These are phyloP conservation scores for Aspergillus terreus DNA, from an alignment of 2,329 filamentous ascomycete species.

Conservation along the genomic window DNA sequence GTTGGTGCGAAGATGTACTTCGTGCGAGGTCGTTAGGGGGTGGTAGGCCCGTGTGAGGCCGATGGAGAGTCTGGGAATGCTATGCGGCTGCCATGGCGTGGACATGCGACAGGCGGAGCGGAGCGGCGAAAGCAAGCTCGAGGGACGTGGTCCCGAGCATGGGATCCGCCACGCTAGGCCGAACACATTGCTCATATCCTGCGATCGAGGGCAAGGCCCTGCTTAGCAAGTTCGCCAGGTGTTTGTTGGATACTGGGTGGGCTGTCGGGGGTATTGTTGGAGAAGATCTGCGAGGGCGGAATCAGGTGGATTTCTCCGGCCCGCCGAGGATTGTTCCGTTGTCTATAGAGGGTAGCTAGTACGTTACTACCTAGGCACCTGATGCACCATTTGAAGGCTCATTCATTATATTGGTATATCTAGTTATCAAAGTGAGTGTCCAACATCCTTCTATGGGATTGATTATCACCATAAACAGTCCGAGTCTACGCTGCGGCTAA, in stretches of 20 bases:
- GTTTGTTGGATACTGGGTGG: neutral
- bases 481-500: too few species aligned
- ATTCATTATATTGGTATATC: too few species aligned
- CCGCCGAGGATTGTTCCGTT: constrained; percentile 15
- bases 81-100: constrained; percentile 16
- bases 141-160: constrained; percentile 33
- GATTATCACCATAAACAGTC: too few species aligned
- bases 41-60: constrained; percentile 6
- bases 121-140: constrained; percentile 20
- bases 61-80: constrained; percentile 12
- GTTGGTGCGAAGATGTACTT: neutral
- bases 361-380: neutral
- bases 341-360: neutral
- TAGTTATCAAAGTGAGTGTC: too few species aligned
- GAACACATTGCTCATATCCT: constrained; percentile 42
- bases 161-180: constrained; percentile 39
- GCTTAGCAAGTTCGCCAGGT: neutral
- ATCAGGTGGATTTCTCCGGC: constrained; percentile 12
- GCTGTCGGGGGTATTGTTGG: neutral
- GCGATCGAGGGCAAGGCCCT: constrained; percentile 11
- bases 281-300: constrained; percentile 1
- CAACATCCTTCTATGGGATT: too few species aligned
- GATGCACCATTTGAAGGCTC: neutral
- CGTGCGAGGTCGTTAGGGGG: neutral
- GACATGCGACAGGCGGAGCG: constrained; percentile 19